A percentile compares a stretch with the other conserved stretches of the same genome.
Evolutionary conservation across 768 basidiomycete genomes (phyloP).

Genomic region (Xerocomellus intermedius): DNA sequence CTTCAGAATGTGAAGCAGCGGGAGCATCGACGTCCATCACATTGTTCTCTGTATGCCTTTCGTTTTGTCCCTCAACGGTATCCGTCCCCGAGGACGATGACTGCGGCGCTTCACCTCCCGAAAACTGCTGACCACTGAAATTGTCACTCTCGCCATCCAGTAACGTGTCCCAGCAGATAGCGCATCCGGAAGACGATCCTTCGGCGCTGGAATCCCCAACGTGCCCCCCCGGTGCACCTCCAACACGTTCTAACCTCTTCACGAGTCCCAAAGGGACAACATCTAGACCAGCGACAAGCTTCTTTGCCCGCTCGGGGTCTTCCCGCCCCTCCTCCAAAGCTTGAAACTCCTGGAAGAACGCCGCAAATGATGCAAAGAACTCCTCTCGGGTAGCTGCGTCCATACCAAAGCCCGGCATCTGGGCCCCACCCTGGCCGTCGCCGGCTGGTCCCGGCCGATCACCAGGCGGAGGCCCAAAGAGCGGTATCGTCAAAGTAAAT

Average conservation of each 20-base stretch:
- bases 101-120: conserved; percentile 5
- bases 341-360: conserved; percentile 30
- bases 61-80: conserved; percentile 1
- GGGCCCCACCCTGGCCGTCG: conserved; percentile 1
- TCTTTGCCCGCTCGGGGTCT: conserved; percentile 66
- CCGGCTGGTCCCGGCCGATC: conserved; percentile 4
- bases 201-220: conserved; percentile 35
- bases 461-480: conserved; percentile 24
- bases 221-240: conserved; percentile 36
- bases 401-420: conserved; percentile 10
- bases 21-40: conserved; percentile 23
- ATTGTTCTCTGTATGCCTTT: conserved; percentile 2
- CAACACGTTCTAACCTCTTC: conserved; percentile 55
- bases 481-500: conserved; percentile 37
- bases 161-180: conserved; percentile 74
- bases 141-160: conserved; percentile 46
- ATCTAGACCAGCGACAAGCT: conserved; percentile 61
- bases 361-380: conserved; percentile 25
- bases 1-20: conserved; percentile 12
- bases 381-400: conserved; percentile 23
- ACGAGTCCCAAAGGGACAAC: conserved; percentile 66
- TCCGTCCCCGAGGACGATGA: neutral
- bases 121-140: conserved; percentile 16
- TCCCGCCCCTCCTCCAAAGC: conserved; percentile 43
- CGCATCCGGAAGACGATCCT: conserved; percentile 47